Evolutionary conservation across 495 filamentous ascomycete species (phyloP), one percentile per base, ranked within the genome.

Genomic region (Emericellopsis terricola): DNA sequence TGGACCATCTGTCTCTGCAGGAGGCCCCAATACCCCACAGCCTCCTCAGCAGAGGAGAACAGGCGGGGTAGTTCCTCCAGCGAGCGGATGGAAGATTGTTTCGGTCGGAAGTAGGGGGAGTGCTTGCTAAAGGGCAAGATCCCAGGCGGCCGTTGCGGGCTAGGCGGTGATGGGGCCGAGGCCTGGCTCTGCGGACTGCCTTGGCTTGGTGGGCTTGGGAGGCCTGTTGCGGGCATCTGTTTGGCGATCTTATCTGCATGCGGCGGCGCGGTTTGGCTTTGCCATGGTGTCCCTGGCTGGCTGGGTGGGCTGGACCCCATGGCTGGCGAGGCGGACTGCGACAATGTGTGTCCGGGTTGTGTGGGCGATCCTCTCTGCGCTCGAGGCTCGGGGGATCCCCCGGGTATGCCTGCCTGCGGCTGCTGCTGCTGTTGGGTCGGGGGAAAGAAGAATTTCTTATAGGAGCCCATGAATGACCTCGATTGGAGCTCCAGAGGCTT

Each of bases 1-100:
- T 23, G 33, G 4, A 35, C 33, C 33, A 35, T 35, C 33, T 35
- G 33, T 8, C 21, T n/a, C 33, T 35, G 33, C 6, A 35, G 19
- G 11, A 35, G 14, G 2, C 19, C 21, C 33, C 33, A 35, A 15
- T 35, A 35, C 15, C 24, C 33, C 7, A 15, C 20, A 19, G 24
- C 24, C 10, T 35, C 33, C 8, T 35, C 33, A 15, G 15, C 24
- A 5, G 33, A 27, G 1, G 9, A 24, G 14, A 35, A 35, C 1
- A 15, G 1, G n/a, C 33, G 33, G 13, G 33, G 33, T 23, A 35
- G 21, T 7, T 35, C 33, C 15, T 35, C 33, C 17, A 35, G 3
- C 0, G 33, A 28, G 11, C n/a, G 9, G 14, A 35, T 35, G 18
- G 7, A 26, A 23, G 33, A 24, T 16, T 24, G 33, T 23, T 35